Percentiles rank a stretch among this genome's conserved stretches.
Conservation (phyloP, 495 filamentous ascomycete genomes). For the Chaetomium tenue region DNA sequence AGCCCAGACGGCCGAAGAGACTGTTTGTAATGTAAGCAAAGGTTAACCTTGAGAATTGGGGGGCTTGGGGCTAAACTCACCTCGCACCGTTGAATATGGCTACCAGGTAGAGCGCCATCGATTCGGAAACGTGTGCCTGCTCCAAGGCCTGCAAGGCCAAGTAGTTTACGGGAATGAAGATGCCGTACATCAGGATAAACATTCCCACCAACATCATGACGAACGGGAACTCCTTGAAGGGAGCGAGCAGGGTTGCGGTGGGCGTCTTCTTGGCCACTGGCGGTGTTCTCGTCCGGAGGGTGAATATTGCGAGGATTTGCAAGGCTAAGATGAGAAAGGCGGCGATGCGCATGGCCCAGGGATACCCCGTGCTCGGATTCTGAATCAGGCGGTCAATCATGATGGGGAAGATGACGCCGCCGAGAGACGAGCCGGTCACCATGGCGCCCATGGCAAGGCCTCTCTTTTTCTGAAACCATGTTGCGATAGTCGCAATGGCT, state of each 20-base stretch:
- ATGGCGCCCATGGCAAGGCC: slow-evolving; percentile 64
- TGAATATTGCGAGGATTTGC: neutral
- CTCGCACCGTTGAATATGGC: too few relatives aligned
- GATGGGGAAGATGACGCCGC: slow-evolving; percentile 63
- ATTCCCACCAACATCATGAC: too few relatives aligned
- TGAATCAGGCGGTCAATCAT: slow-evolving; percentile 58
- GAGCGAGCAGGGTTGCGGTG: too few relatives aligned
- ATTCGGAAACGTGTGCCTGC: too few relatives aligned
- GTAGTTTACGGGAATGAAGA: too few relatives aligned
- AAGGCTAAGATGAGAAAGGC: neutral
- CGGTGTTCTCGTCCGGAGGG: neutral
- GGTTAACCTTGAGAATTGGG: too few relatives aligned
- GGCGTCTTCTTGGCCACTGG: neutral
- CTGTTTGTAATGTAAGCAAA: slow-evolving; percentile 26
- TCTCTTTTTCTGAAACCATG: slow-evolving; percentile 63
- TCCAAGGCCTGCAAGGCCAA: too few relatives aligned
- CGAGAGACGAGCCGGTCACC: slow-evolving; percentile 58
- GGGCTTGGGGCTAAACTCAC: too few relatives aligned
- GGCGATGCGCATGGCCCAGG: neutral
- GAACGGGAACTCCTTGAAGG: too few relatives aligned
- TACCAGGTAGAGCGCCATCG: too few relatives aligned
- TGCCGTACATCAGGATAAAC: too few relatives aligned
- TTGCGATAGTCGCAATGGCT: neutral
- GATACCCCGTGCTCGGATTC: neutral
- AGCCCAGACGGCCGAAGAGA: slow-evolving; percentile 49